phyloP scores from a whole-genome alignment of 768 basidiomycete species.

The Sarcodon sp. region DNA sequence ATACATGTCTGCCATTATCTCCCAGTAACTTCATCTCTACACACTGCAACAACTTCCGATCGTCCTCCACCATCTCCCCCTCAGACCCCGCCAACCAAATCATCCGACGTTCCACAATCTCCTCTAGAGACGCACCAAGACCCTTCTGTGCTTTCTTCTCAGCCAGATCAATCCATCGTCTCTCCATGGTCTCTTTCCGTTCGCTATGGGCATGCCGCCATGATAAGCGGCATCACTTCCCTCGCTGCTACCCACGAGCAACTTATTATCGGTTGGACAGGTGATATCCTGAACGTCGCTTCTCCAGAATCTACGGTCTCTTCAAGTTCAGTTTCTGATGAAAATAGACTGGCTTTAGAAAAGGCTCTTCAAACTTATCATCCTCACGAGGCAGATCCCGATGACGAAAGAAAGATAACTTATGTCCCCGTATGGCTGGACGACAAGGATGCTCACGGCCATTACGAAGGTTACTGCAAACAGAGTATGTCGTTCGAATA shows the following conservation, averaged over 20 bases:
- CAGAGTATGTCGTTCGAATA: constrained; percentile 49
- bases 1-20: constrained; percentile 90
- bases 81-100: constrained; percentile 56
- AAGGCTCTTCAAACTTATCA: constrained; percentile 48
- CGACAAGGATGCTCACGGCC: constrained; percentile 80
- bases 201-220: constrained; percentile 85
- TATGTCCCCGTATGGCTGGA: constrained; percentile 91
- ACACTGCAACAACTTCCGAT: constrained; percentile 21
- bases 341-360: constrained; percentile 57
- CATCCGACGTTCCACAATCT: constrained; percentile 29
- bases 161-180: constrained; percentile 5
- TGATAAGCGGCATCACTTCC: constrained; percentile 87
- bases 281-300: constrained; percentile 55
- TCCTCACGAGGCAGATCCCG: constrained; percentile 42
- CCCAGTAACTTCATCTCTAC: constrained; percentile 59
- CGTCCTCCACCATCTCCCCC: constrained; percentile 50
- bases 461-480: constrained; percentile 98
- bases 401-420: constrained; percentile 37
- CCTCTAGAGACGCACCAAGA: constrained; percentile 9
- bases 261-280: constrained; percentile 88
- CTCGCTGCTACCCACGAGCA: constrained; percentile 80
- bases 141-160: constrained; percentile 6
- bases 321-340: constrained; percentile 28
- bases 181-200: constrained; percentile 63
- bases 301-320: constrained; percentile 16